Base-by-base conservation (phyloP, 2,329 filamentous ascomycete genomes). In the Aspergillus neotritici region DNA sequence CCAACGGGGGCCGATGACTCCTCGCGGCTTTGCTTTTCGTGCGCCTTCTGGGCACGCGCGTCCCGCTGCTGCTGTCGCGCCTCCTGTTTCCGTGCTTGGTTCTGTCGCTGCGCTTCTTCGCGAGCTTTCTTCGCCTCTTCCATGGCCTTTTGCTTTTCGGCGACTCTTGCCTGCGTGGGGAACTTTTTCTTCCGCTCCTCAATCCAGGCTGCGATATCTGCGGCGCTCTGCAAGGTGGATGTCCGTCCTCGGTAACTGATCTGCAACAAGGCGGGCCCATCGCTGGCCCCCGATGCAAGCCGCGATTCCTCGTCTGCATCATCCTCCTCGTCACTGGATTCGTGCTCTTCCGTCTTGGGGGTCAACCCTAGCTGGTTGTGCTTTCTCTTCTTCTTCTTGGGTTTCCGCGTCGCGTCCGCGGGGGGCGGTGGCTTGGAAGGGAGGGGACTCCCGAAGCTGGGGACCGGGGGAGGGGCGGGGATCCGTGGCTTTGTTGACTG, bases 131-230 rank as follows among this genome's bases (percentile, higher is more conserved):
- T 83, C 35, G 80, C 78, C 62, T 86, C 82, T 59, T 83, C 80
- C 60, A 76, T 74, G 53, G 77, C 79, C 60, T 78, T 79, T 58
- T 79, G 78, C 61, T 76, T 82, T 58, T 81, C 78, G 51, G 79
- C 64, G 21, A 65, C 74, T 43, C 86, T 82, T 46, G 80, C 79
- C 62, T 80, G 79, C 2, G 90, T 96, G 2, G 91, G 91, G 62
- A 80, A 97, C 40, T 84, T 83, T 52, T 80, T 84, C 60, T 77
- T 84, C 46, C 91, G 81, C 64, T 95, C 88, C 38, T 81, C 81
- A 50, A 94, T 80, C 81, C 88, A 97, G 5, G 80, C 79, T 16
- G 80, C 77, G 43, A 96, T 75, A 58, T 96, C 89, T 46, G 79
- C 78, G 12, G 75, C 62, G 5, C 73, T 74, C 41, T 73, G 71